phyloP scores from a whole-genome alignment of 805 yeast genomes.

The Zygosaccharomyces rouxii region DNA sequence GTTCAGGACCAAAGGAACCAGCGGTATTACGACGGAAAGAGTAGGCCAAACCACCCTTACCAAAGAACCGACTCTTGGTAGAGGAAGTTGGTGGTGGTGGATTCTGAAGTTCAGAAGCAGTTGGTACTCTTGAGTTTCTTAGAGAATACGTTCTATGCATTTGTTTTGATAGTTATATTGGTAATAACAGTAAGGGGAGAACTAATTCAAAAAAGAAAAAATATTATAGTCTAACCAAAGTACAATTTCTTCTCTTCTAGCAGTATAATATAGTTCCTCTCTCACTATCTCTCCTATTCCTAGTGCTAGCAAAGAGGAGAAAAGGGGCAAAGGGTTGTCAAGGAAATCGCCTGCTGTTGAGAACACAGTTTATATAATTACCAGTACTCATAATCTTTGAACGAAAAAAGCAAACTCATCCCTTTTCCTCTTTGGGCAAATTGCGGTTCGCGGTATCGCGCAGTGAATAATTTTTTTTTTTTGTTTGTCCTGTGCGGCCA shows the following conservation, averaged over 20 bases:
- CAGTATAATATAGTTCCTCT: background rate
- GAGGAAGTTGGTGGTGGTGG: conserved; percentile 96
- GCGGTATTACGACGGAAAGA: conserved; percentile 68
- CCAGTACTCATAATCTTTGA: background rate
- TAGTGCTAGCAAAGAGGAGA: background rate
- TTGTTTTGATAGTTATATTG: background rate
- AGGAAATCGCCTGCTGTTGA: background rate
- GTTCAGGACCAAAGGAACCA: conserved; percentile 76
- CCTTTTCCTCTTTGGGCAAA: conserved; percentile 6
- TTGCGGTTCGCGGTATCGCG: conserved; percentile 7
- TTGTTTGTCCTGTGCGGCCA: background rate
- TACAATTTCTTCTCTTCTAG: background rate
- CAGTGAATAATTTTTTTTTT: background rate
- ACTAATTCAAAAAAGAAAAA: too few species aligned
- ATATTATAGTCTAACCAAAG: too few species aligned
- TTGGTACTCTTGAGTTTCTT: conserved; percentile 93
- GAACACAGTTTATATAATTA: background rate
- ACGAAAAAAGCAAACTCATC: conserved; percentile 6
- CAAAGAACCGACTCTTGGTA: conserved; percentile 79
- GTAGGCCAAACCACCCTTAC: conserved; percentile 61
- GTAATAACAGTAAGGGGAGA: background rate
- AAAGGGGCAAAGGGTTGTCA: conserved; percentile 1
- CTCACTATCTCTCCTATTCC: background rate
- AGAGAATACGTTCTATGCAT: conserved; percentile 99
- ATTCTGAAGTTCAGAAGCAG: conserved; percentile 89